Evolutionary conservation across 345 rosid species (phyloP).

Genomic region (Dipteronia dyeriana): DNA sequence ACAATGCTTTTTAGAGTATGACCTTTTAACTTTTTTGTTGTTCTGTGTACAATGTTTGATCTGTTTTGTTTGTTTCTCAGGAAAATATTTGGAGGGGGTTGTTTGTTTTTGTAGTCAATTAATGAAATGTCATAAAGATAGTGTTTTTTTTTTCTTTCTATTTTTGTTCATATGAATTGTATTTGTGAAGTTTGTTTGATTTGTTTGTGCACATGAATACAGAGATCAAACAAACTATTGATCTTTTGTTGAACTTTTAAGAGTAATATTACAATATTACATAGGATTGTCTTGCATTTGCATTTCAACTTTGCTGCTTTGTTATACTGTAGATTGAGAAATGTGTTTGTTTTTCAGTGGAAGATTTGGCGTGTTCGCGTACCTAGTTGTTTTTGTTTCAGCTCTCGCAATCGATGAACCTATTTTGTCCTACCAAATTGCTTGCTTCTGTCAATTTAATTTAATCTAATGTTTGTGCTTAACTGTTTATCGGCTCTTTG

Average conservation of each 20-base stretch:
- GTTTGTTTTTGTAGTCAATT: neutral
- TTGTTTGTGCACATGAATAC: neutral
- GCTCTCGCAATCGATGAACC: neutral
- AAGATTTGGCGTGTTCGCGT: neutral
- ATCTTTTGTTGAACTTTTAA: neutral
- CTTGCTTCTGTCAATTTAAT: neutral
- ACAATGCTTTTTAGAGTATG: neutral
- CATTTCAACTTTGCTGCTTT: neutral
- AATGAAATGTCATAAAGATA: neutral
- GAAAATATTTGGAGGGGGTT: neutral
- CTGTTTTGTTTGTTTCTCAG: conserved; percentile 3
- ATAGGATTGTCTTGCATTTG: neutral
- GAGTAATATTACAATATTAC: neutral
- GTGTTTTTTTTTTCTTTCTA: neutral
- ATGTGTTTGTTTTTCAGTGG: neutral
- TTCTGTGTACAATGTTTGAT: conserved; percentile 13
- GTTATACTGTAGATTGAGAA: neutral
- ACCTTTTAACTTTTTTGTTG: neutral
- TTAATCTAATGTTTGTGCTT: too few relatives aligned
- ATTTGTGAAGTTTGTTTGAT: neutral
- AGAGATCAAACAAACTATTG: neutral
- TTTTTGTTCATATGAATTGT: neutral
- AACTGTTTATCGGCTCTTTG: neutral
- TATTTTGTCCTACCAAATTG: too few relatives aligned
- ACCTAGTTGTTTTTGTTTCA: neutral